Evolutionary conservation across 169 alveolate species (phyloP), one percentile per base, ranked within the genome.

Genomic region (Babesia ovis): DNA sequence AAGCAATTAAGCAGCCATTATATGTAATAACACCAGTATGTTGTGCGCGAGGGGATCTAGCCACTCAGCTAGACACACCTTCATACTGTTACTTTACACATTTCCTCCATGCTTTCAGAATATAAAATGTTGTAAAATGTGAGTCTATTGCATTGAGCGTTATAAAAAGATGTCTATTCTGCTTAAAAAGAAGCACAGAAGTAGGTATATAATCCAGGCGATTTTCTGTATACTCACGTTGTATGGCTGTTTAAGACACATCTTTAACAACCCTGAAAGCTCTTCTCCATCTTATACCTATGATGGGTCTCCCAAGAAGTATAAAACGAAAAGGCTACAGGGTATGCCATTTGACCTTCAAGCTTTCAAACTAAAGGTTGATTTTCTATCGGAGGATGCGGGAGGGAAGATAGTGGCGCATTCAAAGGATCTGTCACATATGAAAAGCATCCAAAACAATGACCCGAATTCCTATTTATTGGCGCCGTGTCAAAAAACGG

Each of bases 391-490:
- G n/a, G 68, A 84, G 20, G 94, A 91, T 34, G 90, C 93, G 11
- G 95, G 95, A 11, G 86, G 94, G 8, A 86, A 90, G 61, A 77
- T 91, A 37, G 85, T 91, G 39, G 93, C 93, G 20, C 83, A 86
- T 31, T 82, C 92, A 34, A 66, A 72, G 34, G 83, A 91, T 16
- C 59, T 90, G 31, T 53, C 77, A 35, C 74, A 84, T 67, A 35
- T 85, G 27, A 68, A 83, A 35, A 85, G 74, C 57, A 83, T 87
- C 31, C 91, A 83, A 74, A 80, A 81, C 14, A 67, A 76, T 58
- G 94, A 89, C 77, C 58, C 77, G 54, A 85, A 86, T 43, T 67
- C 92, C 32, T 91, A 91, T 80, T 79, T 91, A 90, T 75, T 91
- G 68, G 92, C 91, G 18, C 95, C 95, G 5, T 91, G 95, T 58